Base-by-base conservation (phyloP, 352 stramenopile species). In the Globisporangium emineosum region DNA sequence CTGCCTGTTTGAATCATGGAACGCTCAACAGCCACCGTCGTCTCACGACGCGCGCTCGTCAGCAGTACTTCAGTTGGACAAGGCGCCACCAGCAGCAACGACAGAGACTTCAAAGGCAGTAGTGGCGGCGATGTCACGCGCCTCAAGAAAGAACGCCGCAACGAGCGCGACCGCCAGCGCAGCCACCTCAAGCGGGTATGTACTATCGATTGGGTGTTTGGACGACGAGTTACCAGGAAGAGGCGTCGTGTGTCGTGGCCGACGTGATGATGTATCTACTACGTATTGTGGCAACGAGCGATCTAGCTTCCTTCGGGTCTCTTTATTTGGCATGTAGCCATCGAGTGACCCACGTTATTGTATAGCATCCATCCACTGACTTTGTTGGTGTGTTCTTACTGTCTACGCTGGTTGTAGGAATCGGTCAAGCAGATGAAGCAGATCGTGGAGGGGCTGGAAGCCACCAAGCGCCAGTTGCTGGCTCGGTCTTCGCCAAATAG, bases 121-220 rank as follows among this genome's bases (percentile, higher is more conserved):
- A n/a, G 12, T 2, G 15, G 9, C 19, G 45, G 32, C 40, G 52
- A 13, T 15, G 35, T 23, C 12, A 9, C 42, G 23, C 53, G 35
- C 3, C 32, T 57, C 49, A 79, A 76, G 56, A 81, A 81, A 42
- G 60, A 67, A 56, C 67, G 71, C 3, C 78, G 80, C 59, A 89
- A 89, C 65, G 80, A 82, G 32, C 80, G 80, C 60, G 80, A 89
- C 63, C 78, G 80, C 52, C 70, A 78, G 51, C 78, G 76, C 62
- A 85, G 70, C 42, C 72, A 77, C 32, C 69, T 81, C 67, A 86
- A 86, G 61, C 72, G 79, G 55, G 79, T 88, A 62, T 42, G 65
- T 30, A 0, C 1, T 45, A 7, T 47, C n/a, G n/a, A n/a, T 0
- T 55, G 21, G 27, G 21, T 49, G 40, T n/a, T 43, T 32, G 19